phyloP scores from a whole-genome alignment of 495 filamentous ascomycete species.

The Sordaria brevicollis region DNA sequence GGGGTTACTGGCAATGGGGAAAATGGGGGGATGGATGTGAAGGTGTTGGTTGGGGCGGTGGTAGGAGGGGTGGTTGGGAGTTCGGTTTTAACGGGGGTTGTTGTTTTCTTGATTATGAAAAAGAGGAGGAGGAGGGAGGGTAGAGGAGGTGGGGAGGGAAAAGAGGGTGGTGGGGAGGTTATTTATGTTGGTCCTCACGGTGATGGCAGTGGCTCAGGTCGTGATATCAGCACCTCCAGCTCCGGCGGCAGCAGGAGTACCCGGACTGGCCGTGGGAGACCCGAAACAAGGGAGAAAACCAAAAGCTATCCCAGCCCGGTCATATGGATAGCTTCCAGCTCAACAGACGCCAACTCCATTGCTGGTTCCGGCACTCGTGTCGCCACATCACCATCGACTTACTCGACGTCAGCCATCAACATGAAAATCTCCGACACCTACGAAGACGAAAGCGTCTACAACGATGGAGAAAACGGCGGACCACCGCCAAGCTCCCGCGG shows the following conservation, averaged over 20 bases:
- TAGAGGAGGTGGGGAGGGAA: no score
- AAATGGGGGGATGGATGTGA: neutral
- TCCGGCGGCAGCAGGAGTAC: neutral
- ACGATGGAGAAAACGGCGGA: neutral
- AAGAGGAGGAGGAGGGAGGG: neutral
- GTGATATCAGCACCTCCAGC: neutral
- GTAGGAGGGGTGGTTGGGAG: neutral
- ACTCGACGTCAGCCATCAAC: neutral
- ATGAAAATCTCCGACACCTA: neutral
- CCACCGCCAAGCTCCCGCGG: neutral
- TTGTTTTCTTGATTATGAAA: neutral
- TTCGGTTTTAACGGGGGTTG: neutral
- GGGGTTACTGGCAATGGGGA: no score
- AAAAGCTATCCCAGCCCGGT: neutral
- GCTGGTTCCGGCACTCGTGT: neutral
- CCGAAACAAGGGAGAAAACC: neutral
- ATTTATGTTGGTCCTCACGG: neutral
- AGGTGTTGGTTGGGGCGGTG: neutral
- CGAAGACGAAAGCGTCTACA: neutral
- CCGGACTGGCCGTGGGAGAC: neutral
- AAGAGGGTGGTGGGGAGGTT: neutral
- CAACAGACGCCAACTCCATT: neutral
- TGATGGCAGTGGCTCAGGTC: neutral
- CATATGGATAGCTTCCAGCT: neutral
- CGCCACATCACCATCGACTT: neutral